Base-by-base conservation (phyloP, 2,329 filamentous ascomycete genomes). In the Triangularia verruculosa region DNA sequence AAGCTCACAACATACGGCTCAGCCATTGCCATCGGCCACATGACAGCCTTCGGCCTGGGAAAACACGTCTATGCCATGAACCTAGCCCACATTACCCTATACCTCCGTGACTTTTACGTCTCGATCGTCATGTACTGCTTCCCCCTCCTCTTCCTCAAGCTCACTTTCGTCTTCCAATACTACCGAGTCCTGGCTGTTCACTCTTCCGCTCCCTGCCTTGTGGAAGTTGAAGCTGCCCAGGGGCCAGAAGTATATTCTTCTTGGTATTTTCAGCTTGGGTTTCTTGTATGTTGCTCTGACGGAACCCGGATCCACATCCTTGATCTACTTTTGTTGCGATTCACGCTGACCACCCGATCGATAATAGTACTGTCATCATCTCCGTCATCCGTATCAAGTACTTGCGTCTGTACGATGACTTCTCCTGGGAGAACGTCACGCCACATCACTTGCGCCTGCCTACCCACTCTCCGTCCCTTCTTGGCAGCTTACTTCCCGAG, bases 151-250 rank as follows among this genome's bases (percentile, higher is more conserved):
- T 67, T 73, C 52, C 68, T 77, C 53, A 78, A 78, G 66, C 52
- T 77, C 28, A 72, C 74, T 7, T 77, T 78, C 64, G 67, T 78
- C 47, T 65, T 72, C 3, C 75, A 77, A 60, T 78, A 77, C 62
- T 75, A 77, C 59, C 75, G 76, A 39, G 72, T 76, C n/a, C 71
- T 78, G 28, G 70, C 73, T 11, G 66, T 74, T 25, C 68, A 64
- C 71, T 0, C 57, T 78, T 24, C 76, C 76, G 0, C 64, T 78
- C 8, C 76, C 76, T 1, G 70, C 75, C 3, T 66, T 78, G 11
- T 67, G 67, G 30, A 70, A 70, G 27, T 66, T 77, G 28, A 70
- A 75, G 3, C 69, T 77, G n/a, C 70, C 71, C 0, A 72, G 67
- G 27, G 66, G 68, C 6, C 75, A 78, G 58, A 72, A 68, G 57